Percentiles rank a stretch among this genome's conserved stretches.
phyloP scores from a whole-genome alignment of 1,284 basidiomycete species.

The Somion occarium region DNA sequence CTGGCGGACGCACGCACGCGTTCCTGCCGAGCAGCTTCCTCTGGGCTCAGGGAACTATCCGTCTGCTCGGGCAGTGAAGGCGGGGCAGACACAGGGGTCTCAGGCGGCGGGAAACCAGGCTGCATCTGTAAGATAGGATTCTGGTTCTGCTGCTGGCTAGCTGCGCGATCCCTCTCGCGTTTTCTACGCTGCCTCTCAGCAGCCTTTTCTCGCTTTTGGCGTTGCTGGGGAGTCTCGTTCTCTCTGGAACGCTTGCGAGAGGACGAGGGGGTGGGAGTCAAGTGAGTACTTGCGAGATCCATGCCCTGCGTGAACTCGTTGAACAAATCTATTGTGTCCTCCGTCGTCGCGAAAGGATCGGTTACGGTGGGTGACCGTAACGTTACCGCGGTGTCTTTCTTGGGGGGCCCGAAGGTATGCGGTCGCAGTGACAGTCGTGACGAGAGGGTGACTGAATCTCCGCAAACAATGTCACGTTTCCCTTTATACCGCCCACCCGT shows the following conservation, averaged over 20 bases:
- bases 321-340: background rate
- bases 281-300: slow-evolving; percentile 4
- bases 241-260: slow-evolving; percentile 58
- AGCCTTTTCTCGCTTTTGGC: slow-evolving; percentile 73
- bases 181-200: slow-evolving; percentile 75
- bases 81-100: slow-evolving; percentile 17
- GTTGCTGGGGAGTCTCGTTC: slow-evolving; percentile 64
- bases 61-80: slow-evolving; percentile 17
- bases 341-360: background rate
- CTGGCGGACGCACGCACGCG: slow-evolving; percentile 66
- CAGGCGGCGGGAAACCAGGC: slow-evolving; percentile 21
- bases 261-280: slow-evolving; percentile 17
- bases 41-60: slow-evolving; percentile 43
- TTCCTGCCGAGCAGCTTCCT: slow-evolving; percentile 61
- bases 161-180: slow-evolving; percentile 66
- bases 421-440: slow-evolving; percentile 1
- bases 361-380: slow-evolving; percentile 2
- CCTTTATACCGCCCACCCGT: background rate
- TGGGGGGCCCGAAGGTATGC: too few relatives aligned
- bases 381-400: background rate
- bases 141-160: slow-evolving; percentile 17
- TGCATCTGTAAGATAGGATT: background rate
- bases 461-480: background rate
- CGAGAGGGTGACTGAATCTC: background rate
- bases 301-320: background rate